phyloP scores from a whole-genome alignment of 768 basidiomycete genomes.

The Lentinula sp. region DNA sequence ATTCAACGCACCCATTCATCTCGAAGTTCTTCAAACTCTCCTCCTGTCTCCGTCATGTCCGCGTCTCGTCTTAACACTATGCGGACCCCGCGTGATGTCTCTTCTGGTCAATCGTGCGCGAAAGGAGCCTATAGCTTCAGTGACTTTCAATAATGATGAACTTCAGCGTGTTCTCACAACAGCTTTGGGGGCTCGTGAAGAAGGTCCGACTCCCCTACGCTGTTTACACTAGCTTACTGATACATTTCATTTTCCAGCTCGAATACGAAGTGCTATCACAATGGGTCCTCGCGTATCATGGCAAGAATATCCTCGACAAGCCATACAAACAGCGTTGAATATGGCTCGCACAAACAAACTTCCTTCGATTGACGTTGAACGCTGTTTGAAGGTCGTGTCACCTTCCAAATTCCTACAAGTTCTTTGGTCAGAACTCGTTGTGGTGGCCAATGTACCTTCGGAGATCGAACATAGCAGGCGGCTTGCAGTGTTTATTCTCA shows the following conservation, averaged over 20 bases:
- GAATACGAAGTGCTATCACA: constrained; percentile 7
- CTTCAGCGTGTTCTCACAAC: constrained; percentile 32
- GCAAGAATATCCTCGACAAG: constrained; percentile 49
- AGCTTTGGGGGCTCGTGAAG: constrained; percentile 28
- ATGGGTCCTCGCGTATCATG: constrained; percentile 26
- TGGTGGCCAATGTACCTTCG: constrained; percentile 42
- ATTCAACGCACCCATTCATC: constrained; percentile 39
- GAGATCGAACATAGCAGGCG: constrained; percentile 60
- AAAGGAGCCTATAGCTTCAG: constrained; percentile 13
- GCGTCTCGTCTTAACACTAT: constrained; percentile 57
- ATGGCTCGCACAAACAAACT: constrained; percentile 58
- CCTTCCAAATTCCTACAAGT: constrained; percentile 58
- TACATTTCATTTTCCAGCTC: neutral
- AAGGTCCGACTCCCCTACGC: constrained; percentile 23
- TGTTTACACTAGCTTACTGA: neutral
- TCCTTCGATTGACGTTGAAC: constrained; percentile 58
- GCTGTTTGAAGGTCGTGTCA: constrained; percentile 52
- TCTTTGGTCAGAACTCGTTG: constrained; percentile 63
- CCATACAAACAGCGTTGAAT: constrained; percentile 51
- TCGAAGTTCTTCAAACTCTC: constrained; percentile 63
- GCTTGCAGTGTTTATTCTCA: constrained; percentile 62
- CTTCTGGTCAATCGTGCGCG: constrained; percentile 32
- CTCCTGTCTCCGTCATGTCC: constrained; percentile 63
- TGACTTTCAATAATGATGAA: constrained; percentile 28
- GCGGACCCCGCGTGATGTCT: constrained; percentile 47